These are phyloP conservation scores for Dicorynia guianensis DNA, from an alignment of 306 rosid genomes.

Conservation along the genomic window DNA sequence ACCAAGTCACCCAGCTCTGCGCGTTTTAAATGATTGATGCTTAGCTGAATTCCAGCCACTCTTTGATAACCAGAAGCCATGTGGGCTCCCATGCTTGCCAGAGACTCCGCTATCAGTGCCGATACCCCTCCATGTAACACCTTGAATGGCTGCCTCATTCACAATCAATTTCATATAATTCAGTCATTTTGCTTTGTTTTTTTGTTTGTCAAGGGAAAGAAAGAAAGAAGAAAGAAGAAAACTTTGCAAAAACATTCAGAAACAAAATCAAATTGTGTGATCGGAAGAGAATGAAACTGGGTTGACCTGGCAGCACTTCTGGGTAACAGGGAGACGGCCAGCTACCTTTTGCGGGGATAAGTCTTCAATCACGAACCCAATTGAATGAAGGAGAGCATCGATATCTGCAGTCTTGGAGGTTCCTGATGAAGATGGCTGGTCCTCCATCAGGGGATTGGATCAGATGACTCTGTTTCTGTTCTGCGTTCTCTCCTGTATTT, in stretches of 20 bases:
- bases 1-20: slow-evolving; percentile 68
- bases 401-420: slow-evolving; percentile 48
- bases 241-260: background rate
- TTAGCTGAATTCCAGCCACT: slow-evolving; percentile 81
- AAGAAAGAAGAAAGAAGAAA: background rate
- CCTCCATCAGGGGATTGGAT: slow-evolving; percentile 39
- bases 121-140: slow-evolving; percentile 87
- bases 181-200: background rate
- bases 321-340: slow-evolving; percentile 74
- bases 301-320: slow-evolving; percentile 74
- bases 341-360: slow-evolving; percentile 62
- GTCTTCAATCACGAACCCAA: slow-evolving; percentile 68
- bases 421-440: slow-evolving; percentile 15
- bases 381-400: slow-evolving; percentile 63
- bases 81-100: slow-evolving; percentile 69
- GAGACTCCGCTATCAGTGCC: slow-evolving; percentile 72
- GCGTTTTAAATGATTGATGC: slow-evolving; percentile 71
- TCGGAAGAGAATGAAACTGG: background rate
- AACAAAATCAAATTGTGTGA: background rate
- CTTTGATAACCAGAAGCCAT: slow-evolving; percentile 66
- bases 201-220: background rate
- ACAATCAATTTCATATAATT: slow-evolving; percentile 2
- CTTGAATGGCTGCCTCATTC: slow-evolving; percentile 76
- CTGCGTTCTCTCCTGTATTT: background rate
- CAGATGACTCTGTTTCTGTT: background rate